Conservation (phyloP, 148 eudicot species). For the Polygonum aviculare region DNA sequence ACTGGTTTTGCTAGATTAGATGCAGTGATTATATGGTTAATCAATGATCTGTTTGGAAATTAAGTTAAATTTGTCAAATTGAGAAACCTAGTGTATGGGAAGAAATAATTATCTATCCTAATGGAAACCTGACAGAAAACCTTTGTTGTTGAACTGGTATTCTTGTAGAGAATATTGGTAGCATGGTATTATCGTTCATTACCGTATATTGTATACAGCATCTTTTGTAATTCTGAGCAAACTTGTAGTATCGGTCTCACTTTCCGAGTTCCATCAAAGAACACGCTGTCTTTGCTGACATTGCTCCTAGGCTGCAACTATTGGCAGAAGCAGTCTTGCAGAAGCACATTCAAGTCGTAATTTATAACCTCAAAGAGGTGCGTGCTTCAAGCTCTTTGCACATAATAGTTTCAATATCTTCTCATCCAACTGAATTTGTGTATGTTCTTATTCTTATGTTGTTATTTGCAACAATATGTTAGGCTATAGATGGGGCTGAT, state of each 20-base stretch:
- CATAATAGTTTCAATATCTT: background rate
- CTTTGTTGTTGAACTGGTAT: background rate
- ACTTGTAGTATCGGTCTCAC: conserved; percentile 63
- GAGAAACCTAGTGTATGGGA: background rate
- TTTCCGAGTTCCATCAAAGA: conserved; percentile 72
- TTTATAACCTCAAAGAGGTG: conserved; percentile 73
- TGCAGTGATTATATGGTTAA: background rate
- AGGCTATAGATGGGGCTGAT: conserved; percentile 95
- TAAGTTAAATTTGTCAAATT: background rate
- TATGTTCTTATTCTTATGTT: background rate
- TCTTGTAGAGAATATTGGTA: background rate
- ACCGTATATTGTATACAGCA: background rate
- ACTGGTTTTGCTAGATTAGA: background rate
- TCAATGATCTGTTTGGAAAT: background rate
- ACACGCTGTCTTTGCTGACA: conserved; percentile 66
- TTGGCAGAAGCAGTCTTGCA: conserved; percentile 74
- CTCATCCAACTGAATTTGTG: background rate
- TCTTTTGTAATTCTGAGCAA: background rate
- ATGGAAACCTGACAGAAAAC: background rate
- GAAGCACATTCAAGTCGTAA: conserved; percentile 61
- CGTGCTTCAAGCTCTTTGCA: background rate
- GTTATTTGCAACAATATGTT: background rate
- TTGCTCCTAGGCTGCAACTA: conserved; percentile 82
- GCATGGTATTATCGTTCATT: background rate
- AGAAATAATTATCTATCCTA: background rate